phyloP scores from a whole-genome alignment of 306 rosid species.

The Prosopis cineraria region DNA sequence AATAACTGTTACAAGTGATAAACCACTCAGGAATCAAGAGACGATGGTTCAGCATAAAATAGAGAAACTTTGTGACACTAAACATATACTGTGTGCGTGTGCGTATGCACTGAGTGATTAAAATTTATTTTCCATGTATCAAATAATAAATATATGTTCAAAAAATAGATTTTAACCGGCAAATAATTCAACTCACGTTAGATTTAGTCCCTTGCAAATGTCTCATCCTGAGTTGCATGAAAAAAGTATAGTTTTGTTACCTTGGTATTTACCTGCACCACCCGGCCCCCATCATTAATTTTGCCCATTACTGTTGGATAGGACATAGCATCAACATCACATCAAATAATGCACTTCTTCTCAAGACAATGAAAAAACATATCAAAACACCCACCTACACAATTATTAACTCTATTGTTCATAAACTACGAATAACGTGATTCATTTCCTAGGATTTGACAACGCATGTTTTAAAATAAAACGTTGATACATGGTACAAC shows the following conservation, averaged over 20 bases:
- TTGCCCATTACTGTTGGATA: too few relatives aligned
- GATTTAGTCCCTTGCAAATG: too few relatives aligned
- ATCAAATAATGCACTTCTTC: slow-evolving; percentile 6
- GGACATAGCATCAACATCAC: too few relatives aligned
- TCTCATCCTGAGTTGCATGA: too few relatives aligned
- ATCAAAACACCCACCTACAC: neutral
- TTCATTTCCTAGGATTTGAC: neutral
- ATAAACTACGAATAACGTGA: neutral
- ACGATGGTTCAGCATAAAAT: neutral
- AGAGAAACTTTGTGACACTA: too few relatives aligned
- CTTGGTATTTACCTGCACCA: neutral
- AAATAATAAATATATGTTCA: neutral
- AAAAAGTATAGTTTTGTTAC: too few relatives aligned
- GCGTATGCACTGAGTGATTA: too few relatives aligned
- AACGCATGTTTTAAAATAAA: neutral
- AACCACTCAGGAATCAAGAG: neutral
- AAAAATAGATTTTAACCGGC: neutral
- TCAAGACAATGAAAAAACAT: too few relatives aligned
- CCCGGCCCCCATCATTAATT: neutral
- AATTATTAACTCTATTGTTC: neutral
- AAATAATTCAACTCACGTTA: neutral
- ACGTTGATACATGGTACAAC: neutral
- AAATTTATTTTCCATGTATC: too few relatives aligned
- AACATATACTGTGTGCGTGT: too few relatives aligned
- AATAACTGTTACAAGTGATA: too few relatives aligned